A percentile compares a stretch with the other conserved stretches of the same genome.
phyloP scores from a whole-genome alignment of 2,329 filamentous ascomycete species.

The Ascochyta fabae region DNA sequence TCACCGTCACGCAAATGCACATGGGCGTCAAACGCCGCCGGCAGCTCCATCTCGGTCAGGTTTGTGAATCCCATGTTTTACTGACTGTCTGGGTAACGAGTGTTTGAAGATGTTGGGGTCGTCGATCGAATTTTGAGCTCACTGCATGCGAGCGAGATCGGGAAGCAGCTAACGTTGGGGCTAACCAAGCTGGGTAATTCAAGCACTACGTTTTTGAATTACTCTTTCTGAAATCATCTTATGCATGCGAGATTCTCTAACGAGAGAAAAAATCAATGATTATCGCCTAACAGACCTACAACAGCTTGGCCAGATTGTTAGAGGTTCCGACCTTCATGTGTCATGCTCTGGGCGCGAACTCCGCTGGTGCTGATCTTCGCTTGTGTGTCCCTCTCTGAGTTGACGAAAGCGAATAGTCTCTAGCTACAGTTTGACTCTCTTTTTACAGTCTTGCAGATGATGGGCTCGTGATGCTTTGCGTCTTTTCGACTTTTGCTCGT shows the following conservation, averaged over 20 bases:
- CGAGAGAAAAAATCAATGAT: too few species aligned
- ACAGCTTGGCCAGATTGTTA: not conserved
- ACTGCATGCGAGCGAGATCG: constrained; percentile 17
- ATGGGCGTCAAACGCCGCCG: constrained; percentile 59
- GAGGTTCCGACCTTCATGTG: not conserved
- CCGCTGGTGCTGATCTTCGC: not conserved
- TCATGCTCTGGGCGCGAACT: not conserved
- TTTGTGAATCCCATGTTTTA: constrained; percentile 48
- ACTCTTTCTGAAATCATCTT: not conserved
- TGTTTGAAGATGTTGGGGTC: not conserved
- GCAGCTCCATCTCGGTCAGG: constrained; percentile 53
- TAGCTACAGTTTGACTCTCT: not conserved
- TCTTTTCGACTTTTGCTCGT: not conserved
- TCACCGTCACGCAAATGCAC: constrained; percentile 60
- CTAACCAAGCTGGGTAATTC: constrained; percentile 1
- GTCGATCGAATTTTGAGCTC: constrained; percentile 23
- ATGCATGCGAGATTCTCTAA: not conserved
- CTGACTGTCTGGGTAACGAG: not conserved
- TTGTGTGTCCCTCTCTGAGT: not conserved
- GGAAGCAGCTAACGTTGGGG: constrained; percentile 11
- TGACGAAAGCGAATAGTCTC: not conserved
- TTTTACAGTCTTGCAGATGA: not conserved
- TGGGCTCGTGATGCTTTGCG: not conserved
- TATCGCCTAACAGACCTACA: not conserved
- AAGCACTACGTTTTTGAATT: not conserved